These are phyloP conservation scores for Fusarium hostae DNA, from an alignment of 2,329 filamentous ascomycete species.

Conservation along the genomic window DNA sequence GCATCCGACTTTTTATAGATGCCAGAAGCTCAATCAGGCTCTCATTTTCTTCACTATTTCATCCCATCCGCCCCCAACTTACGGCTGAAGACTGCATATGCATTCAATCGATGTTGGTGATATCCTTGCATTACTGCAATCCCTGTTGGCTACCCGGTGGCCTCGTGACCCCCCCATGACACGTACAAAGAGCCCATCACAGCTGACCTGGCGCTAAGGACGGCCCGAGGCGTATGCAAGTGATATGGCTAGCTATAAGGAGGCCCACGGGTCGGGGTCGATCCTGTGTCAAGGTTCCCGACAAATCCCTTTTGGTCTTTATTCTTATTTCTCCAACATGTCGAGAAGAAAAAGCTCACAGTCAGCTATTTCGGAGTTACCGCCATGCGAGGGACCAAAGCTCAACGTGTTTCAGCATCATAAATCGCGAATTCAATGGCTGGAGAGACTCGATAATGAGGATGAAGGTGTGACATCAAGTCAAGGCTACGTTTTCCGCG, in stretches of 20 bases:
- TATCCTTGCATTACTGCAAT: not conserved
- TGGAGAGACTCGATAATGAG: conserved; percentile 22
- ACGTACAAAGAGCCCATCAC: too few relatives aligned
- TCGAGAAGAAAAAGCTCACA: not conserved
- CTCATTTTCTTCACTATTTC: too few relatives aligned
- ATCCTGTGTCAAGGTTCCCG: not conserved
- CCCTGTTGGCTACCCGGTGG: not conserved
- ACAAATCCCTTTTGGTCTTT: not conserved
- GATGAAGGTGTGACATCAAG: not conserved
- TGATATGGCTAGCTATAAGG: conserved; percentile 1
- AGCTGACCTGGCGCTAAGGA: not conserved
- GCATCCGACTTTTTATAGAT: not conserved
- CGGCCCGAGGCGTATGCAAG: not conserved
- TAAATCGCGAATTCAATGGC: conserved; percentile 28
- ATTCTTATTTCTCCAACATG: not conserved
- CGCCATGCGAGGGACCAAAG: conserved; percentile 31
- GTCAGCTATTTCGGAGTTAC: conserved; percentile 6
- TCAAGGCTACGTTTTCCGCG: conserved; percentile 36
- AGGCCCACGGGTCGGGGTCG: not conserved
- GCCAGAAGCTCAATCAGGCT: not conserved
- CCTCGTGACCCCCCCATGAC: conserved; percentile 1
- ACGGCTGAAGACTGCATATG: not conserved
- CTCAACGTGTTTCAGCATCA: conserved; percentile 26
- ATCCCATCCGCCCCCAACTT: not conserved
- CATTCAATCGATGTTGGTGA: conserved; percentile 1